phyloP scores from a whole-genome alignment of 306 rosid genomes.

The Prunus mume region DNA sequence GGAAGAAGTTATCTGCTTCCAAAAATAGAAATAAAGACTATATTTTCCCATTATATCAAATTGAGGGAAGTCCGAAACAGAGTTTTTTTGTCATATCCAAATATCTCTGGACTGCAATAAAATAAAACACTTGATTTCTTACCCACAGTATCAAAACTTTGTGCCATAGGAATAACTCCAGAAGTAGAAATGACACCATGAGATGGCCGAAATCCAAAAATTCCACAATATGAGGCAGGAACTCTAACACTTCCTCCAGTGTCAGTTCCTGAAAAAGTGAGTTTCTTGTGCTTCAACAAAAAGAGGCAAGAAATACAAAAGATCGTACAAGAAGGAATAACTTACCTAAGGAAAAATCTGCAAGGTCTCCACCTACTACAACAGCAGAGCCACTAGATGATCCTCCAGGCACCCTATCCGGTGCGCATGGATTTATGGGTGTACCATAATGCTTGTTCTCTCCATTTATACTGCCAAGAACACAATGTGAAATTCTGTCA shows the following conservation, averaged over 20 bases:
- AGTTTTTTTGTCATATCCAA: neutral
- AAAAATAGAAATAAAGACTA: neutral
- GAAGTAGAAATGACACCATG: constrained; percentile 57
- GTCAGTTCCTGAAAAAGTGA: constrained; percentile 65
- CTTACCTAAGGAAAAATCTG: constrained; percentile 80
- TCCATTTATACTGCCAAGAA: constrained; percentile 45
- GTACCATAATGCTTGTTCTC: constrained; percentile 58
- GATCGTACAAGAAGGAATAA: constrained; percentile 19
- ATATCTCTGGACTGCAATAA: neutral
- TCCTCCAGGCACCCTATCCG: constrained; percentile 59
- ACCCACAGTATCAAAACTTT: constrained; percentile 91
- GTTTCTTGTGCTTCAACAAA: constrained; percentile 4
- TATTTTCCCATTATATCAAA: neutral
- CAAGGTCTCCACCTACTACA: constrained; percentile 81
- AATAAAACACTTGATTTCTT: constrained; percentile 19
- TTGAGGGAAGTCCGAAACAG: neutral
- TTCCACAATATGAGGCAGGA: constrained; percentile 90
- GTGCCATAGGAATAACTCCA: constrained; percentile 86
- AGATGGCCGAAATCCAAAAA: constrained; percentile 90
- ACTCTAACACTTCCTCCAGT: constrained; percentile 95
- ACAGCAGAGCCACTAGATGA: constrained; percentile 64
- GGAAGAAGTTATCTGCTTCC: neutral
- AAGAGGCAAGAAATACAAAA: constrained; percentile 6
- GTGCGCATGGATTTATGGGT: constrained; percentile 43
- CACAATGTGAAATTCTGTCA: neutral